Base-by-base conservation (phyloP, 768 basidiomycete genomes). In the Coprinopsis marcescibilis region DNA sequence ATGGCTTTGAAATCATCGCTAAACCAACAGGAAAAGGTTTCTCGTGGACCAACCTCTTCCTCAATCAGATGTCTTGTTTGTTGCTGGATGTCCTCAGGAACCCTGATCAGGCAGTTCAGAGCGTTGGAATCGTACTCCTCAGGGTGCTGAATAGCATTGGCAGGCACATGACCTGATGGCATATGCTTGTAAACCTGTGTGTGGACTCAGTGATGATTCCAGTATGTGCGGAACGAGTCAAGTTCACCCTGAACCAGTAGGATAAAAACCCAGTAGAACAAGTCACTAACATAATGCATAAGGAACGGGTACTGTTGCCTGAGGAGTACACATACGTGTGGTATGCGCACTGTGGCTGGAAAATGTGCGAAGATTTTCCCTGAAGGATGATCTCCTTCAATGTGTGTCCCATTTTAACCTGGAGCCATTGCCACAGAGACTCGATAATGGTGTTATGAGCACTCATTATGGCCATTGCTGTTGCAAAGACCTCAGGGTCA, bases 211-310 rank as follows among this genome's bases (percentile, higher is more conserved):
- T 63, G 65, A 11, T 58, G 44, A 50, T 68, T 68, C 65, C 63
- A 67, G 23, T 55, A 64, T 4, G 17, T 38, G 2, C 42, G 32
- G 50, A 65, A 67, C 2, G 55, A 43, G 38, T 66, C 56, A 1
- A 67, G 57, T 21, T 54, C 52, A 1, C 41, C 42, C 41, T 66
- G 66, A n/a, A 62, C 49, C 17, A 68, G 27, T 21, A 55, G 59
- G 4, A 63, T 52, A 41, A 64, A 67, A 4, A 66, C 55, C 63
- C 63, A 68, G 29, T 65, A 57, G 46, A 65, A 65, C 1, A 67
- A 49, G 38, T 60, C 42, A 8, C 61, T 63, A 26, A 37, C n/a
- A n/a, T n/a, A 32, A 21, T 19, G 46, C 3, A 13, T n/a, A 21
- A n/a, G n/a, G n/a, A n/a, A n/a, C n/a, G n/a, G n/a, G n/a, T n/a